These are phyloP conservation scores for Backusella tuberculispora DNA, from an alignment of 192 early-diverging fungal species.

Conservation along the genomic window DNA sequence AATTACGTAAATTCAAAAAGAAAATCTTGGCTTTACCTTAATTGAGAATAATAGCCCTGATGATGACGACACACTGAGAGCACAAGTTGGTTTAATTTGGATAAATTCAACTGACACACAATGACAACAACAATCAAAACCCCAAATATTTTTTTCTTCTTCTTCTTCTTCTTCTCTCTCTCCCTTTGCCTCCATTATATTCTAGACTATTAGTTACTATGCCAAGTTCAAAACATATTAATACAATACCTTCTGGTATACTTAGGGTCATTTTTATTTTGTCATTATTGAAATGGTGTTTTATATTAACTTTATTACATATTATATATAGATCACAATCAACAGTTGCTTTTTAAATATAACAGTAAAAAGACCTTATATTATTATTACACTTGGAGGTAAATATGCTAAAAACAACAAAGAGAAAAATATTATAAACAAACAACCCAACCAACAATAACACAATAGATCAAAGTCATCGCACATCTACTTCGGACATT, in stretches of 20 bases:
- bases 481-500: slow-evolving; percentile 64
- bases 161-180: background rate
- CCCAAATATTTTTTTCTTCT: background rate
- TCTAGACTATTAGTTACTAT: background rate
- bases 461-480: slow-evolving; percentile 62
- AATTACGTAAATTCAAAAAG: background rate
- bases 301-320: background rate
- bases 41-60: background rate
- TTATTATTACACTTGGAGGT: slow-evolving; percentile 17
- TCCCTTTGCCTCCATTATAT: background rate
- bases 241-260: slow-evolving; percentile 1
- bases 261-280: background rate
- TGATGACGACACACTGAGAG: background rate
- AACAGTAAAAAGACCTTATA: slow-evolving; percentile 17
- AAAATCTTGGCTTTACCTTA: background rate
- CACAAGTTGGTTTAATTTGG: background rate
- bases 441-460: background rate
- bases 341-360: slow-evolving; percentile 5
- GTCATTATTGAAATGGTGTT: background rate
- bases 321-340: slow-evolving; percentile 6
- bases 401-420: background rate
- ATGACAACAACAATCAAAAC: background rate
- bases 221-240: background rate
- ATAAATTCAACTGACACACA: background rate
- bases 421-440: background rate